phyloP scores from a whole-genome alignment of 1,284 basidiomycete species.

The Apiotrichum mycotoxinovorans region DNA sequence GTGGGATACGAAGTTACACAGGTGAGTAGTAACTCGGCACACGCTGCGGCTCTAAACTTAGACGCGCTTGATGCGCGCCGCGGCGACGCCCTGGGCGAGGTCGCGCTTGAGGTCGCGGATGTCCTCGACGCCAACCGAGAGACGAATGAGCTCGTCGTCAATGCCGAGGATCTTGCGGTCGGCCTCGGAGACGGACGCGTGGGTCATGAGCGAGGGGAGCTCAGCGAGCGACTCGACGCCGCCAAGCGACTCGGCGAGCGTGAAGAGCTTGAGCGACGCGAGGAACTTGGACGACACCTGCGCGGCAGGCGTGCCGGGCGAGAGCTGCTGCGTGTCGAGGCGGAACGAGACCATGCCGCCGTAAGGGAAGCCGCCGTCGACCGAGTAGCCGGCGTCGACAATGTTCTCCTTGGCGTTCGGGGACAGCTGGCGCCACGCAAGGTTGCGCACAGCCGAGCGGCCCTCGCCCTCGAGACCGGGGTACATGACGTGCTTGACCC shows the following conservation, averaged over 20 bases:
- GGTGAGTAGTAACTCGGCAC: too few relatives aligned
- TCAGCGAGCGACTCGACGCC: constrained; percentile 89
- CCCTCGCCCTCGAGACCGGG: constrained; percentile 62
- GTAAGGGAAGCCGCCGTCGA: constrained; percentile 62
- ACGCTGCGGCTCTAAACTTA: too few relatives aligned
- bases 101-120: constrained; percentile 73
- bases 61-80: constrained; percentile 8
- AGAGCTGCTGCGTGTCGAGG: constrained; percentile 50
- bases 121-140: constrained; percentile 89
- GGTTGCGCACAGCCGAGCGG: constrained; percentile 16
- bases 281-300: constrained; percentile 58
- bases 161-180: constrained; percentile 67
- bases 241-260: constrained; percentile 83
- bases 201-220: constrained; percentile 76
- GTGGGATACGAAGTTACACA: background rate
- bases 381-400: constrained; percentile 37
- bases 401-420: constrained; percentile 16
- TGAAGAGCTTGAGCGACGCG: constrained; percentile 65
- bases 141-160: constrained; percentile 70
- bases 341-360: constrained; percentile 58
- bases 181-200: constrained; percentile 24
- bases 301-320: constrained; percentile 3
- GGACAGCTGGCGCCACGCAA: constrained; percentile 15
- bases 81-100: constrained; percentile 65
- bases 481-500: constrained; percentile 76